A percentile compares a stretch with the other conserved stretches of the same genome.
phyloP scores from a whole-genome alignment of 2,329 filamentous ascomycete genomes.

The Scedosporium boydii region DNA sequence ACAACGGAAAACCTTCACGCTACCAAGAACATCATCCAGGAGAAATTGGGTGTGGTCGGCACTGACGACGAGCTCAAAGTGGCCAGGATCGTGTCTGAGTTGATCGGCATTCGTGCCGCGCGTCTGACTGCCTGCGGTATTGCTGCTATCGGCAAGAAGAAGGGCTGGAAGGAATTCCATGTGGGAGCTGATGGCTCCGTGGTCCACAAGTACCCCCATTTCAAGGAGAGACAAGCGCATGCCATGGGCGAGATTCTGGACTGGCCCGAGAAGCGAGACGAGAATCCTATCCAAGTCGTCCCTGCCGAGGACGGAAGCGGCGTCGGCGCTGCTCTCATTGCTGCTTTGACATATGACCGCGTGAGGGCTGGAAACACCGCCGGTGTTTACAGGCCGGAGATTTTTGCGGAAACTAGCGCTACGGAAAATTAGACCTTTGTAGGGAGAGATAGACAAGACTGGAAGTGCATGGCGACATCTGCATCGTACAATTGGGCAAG shows the following conservation, averaged over 20 bases:
- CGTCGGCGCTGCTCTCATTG: slow-evolving; percentile 81
- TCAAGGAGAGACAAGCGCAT: slow-evolving; percentile 83
- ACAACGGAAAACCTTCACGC: slow-evolving; percentile 92
- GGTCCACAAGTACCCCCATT: slow-evolving; percentile 98
- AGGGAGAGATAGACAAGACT: background rate
- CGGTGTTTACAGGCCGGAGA: slow-evolving; percentile 56
- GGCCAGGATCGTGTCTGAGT: slow-evolving; percentile 76
- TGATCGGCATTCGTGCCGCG: slow-evolving; percentile 90
- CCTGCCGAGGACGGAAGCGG: slow-evolving; percentile 89
- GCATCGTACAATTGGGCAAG: background rate
- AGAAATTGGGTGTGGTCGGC: slow-evolving; percentile 61
- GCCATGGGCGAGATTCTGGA: slow-evolving; percentile 92
- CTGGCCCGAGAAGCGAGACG: slow-evolving; percentile 64
- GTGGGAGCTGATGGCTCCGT: slow-evolving; percentile 95
- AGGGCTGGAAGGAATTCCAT: slow-evolving; percentile 77
- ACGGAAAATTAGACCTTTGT: background rate
- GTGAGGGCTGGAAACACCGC: slow-evolving; percentile 53
- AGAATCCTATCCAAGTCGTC: slow-evolving; percentile 79
- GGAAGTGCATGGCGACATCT: background rate
- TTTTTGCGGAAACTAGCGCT: slow-evolving; percentile 29
- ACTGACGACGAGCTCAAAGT: slow-evolving; percentile 78
- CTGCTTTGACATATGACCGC: slow-evolving; percentile 57
- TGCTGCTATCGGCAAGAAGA: slow-evolving; percentile 94
- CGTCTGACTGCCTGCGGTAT: slow-evolving; percentile 91
- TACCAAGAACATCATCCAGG: slow-evolving; percentile 72